Evolutionary conservation across 768 basidiomycete species (phyloP).

Genomic region (Rhodotorula paludigena): DNA sequence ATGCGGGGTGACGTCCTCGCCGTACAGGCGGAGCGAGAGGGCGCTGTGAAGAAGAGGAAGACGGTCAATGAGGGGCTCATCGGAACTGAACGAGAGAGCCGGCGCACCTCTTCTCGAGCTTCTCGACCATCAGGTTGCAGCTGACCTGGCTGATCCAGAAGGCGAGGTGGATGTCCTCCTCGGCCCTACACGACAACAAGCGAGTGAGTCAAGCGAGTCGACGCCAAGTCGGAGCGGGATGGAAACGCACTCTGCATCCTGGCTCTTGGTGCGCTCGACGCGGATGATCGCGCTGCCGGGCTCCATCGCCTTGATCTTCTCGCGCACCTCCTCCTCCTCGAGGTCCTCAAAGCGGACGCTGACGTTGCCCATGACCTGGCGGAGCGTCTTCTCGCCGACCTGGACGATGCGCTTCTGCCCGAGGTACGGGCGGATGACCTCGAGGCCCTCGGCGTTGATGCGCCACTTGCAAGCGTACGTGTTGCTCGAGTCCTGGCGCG

Average conservation of each 20-base stretch:
- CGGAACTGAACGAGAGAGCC: too few species aligned
- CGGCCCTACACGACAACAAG: conserved; percentile 1
- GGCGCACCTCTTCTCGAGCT: conserved; percentile 83
- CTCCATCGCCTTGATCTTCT: conserved; percentile 57
- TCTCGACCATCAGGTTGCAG: conserved; percentile 87
- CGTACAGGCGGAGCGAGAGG: conserved; percentile 77
- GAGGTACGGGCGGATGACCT: conserved; percentile 75
- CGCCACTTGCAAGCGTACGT: conserved; percentile 51
- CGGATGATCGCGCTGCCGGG: conserved; percentile 68
- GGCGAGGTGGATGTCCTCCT: conserved; percentile 80
- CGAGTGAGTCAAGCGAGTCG: background rate
- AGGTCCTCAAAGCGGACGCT: conserved; percentile 72
- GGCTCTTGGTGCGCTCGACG: conserved; percentile 58
- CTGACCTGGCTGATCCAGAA: conserved; percentile 91
- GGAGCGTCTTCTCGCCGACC: conserved; percentile 58
- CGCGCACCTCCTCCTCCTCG: conserved; percentile 50
- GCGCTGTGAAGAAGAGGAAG: conserved; percentile 56
- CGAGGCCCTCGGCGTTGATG: conserved; percentile 75
- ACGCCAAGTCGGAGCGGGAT: background rate
- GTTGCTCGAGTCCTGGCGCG: conserved; percentile 69
- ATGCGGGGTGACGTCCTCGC: conserved; percentile 64
- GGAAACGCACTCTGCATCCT: conserved; percentile 56
- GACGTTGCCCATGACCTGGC: conserved; percentile 65
- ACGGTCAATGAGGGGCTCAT: background rate
- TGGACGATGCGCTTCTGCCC: conserved; percentile 60